Conservation (phyloP, 352 stramenopile species). For the Globisporangium apiculatum region DNA sequence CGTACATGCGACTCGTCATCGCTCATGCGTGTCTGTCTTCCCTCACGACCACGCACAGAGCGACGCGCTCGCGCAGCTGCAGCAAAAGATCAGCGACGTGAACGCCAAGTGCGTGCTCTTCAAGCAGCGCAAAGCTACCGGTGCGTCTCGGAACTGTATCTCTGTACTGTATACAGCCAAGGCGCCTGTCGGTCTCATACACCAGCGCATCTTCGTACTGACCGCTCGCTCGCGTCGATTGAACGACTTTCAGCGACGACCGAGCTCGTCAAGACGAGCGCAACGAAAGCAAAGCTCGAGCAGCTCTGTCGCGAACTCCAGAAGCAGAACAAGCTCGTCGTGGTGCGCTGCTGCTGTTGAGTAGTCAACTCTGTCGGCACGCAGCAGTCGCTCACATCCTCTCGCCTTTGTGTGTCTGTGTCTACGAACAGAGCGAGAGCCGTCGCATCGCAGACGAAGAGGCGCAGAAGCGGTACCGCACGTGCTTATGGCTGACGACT, state of each 20-base stretch:
- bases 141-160: constrained; percentile 13
- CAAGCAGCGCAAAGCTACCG: constrained; percentile 61
- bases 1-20: constrained; percentile 2
- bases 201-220: too few relatives aligned
- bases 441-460: constrained; percentile 80
- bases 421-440: constrained; percentile 45
- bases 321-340: constrained; percentile 86
- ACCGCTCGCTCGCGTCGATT: too few relatives aligned
- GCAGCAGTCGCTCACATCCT: too few relatives aligned
- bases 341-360: constrained; percentile 18
- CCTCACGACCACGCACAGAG: constrained; percentile 18
- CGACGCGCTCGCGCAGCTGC: constrained; percentile 48
- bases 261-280: constrained; percentile 55
- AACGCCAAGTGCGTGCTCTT: constrained; percentile 76
- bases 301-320: constrained; percentile 80
- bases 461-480: constrained; percentile 60
- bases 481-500: too few relatives aligned
- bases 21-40: too few relatives aligned
- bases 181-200: too few relatives aligned
- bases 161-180: neutral
- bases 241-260: constrained; percentile 26
- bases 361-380: too few relatives aligned
- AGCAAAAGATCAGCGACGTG: constrained; percentile 80
- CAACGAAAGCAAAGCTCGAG: constrained; percentile 72
- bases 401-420: neutral